Conservation (phyloP, 352 stramenopile genomes). For the Globisporangium radiosum region DNA sequence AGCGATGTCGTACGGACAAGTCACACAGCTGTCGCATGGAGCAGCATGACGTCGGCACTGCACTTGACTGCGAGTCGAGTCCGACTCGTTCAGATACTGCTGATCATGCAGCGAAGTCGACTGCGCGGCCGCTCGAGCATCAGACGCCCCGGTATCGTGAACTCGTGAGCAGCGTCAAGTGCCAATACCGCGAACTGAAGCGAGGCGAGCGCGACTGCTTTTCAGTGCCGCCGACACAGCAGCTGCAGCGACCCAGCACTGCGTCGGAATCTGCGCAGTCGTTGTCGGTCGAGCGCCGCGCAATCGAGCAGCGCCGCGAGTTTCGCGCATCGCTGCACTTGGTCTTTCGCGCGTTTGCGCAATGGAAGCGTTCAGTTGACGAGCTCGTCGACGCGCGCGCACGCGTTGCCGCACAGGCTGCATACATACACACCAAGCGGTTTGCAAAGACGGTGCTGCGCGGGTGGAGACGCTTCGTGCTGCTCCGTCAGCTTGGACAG, state of each 20-base stretch:
- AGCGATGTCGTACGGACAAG: neutral
- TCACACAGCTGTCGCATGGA: neutral
- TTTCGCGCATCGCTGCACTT: constrained; percentile 11
- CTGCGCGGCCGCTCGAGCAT: no score
- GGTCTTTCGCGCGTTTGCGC: constrained; percentile 8
- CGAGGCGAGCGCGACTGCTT: neutral
- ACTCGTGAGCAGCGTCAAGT: constrained; percentile 3
- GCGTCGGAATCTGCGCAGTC: no score
- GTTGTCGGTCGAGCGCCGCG: no score
- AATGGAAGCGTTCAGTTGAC: constrained; percentile 6
- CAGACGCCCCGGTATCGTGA: neutral
- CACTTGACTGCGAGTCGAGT: no score
- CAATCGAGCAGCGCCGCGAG: constrained; percentile 1
- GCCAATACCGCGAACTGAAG: constrained; percentile 8
- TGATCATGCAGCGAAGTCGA: no score
- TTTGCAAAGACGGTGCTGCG: constrained; percentile 1
- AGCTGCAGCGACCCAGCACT: no score
- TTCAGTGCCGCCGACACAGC: neutral
- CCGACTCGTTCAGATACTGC: no score
- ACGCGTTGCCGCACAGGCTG: neutral
- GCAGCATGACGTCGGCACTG: no score
- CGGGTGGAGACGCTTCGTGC: constrained; percentile 4
- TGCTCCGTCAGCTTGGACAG: neutral
- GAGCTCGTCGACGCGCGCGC: neutral
- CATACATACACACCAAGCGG: neutral